These are phyloP conservation scores for Apiospora sp. DNA, from an alignment of 2,329 filamentous ascomycete genomes.

Conservation along the genomic window DNA sequence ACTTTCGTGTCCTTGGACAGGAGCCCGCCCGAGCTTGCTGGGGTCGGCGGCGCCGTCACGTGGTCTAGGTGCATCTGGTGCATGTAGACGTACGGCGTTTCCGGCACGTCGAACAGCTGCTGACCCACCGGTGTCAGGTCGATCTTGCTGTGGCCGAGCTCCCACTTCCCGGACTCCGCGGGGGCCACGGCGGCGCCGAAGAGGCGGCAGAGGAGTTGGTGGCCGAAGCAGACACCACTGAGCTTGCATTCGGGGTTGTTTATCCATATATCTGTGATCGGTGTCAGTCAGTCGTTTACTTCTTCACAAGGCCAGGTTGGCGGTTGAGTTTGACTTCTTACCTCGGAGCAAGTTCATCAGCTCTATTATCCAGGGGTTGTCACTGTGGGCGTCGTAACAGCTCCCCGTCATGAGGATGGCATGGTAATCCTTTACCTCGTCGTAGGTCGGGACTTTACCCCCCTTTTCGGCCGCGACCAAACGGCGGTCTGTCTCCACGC, in stretches of 20 bases:
- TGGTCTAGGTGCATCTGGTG: conserved; percentile 86
- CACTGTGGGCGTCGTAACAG: conserved; percentile 75
- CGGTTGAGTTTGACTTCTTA: conserved; percentile 33
- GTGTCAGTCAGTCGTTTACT: not conserved
- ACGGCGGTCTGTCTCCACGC: conserved; percentile 61
- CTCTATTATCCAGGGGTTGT: conserved; percentile 76
- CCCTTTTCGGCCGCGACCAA: conserved; percentile 61
- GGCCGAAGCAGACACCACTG: conserved; percentile 82
- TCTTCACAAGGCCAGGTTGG: not conserved
- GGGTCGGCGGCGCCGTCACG: conserved; percentile 66
- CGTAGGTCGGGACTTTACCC: conserved; percentile 53
- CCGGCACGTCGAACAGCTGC: conserved; percentile 68
- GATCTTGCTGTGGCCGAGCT: conserved; percentile 72
- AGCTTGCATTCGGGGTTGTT: conserved; percentile 61
- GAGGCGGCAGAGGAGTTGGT: conserved; percentile 79
- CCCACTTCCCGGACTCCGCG: conserved; percentile 73
- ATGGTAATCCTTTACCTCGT: conserved; percentile 69
- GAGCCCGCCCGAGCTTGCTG: conserved; percentile 52
- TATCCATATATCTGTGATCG: conserved; percentile 54
- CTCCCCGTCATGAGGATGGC: conserved; percentile 77
- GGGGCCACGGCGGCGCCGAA: conserved; percentile 72
- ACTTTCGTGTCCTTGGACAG: conserved; percentile 51
- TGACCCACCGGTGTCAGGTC: conserved; percentile 71
- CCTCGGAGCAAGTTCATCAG: conserved; percentile 65
- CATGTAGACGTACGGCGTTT: conserved; percentile 59